Conservation (phyloP, 805 yeast species). For the Saccharomycopsis oosterbeekiorum region DNA sequence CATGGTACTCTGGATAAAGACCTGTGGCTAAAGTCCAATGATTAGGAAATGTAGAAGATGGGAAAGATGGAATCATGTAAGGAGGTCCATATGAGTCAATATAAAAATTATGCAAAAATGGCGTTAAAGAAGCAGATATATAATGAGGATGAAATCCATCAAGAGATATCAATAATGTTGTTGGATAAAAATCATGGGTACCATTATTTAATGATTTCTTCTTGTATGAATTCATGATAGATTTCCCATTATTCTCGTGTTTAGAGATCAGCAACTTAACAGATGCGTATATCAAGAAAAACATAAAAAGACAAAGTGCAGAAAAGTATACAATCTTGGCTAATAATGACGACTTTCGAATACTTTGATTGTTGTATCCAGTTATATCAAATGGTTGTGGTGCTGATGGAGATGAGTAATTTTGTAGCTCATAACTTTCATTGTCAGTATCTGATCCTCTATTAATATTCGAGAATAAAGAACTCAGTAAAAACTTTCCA, state of each 20-base stretch:
- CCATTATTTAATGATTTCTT: slow-evolving; percentile 40
- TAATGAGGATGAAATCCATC: slow-evolving; percentile 93
- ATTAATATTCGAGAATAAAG: neutral
- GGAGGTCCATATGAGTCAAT: slow-evolving; percentile 55
- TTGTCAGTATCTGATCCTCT: slow-evolving; percentile 4
- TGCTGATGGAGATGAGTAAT: slow-evolving; percentile 4
- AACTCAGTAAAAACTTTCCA: neutral
- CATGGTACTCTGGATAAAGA: slow-evolving; percentile 70
- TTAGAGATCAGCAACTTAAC: slow-evolving; percentile 12
- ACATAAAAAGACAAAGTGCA: slow-evolving; percentile 1
- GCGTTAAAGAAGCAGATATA: slow-evolving; percentile 56
- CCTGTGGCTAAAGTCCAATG: slow-evolving; percentile 92
- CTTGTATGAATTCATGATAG: neutral
- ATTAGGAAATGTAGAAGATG: slow-evolving; percentile 83
- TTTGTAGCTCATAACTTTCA: slow-evolving; percentile 18
- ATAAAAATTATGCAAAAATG: slow-evolving; percentile 53
- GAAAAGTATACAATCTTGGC: neutral
- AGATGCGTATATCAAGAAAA: slow-evolving; percentile 3
- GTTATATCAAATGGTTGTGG: slow-evolving; percentile 20
- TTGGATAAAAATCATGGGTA: slow-evolving; percentile 61
- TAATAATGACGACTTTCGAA: neutral
- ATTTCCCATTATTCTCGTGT: neutral
- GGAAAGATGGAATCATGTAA: slow-evolving; percentile 79
- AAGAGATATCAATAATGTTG: slow-evolving; percentile 69
- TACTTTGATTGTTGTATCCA: slow-evolving; percentile 11